These are phyloP conservation scores for Paramecium tetraurelia DNA, from an alignment of 73 alveolate genomes.

Conservation along the genomic window DNA sequence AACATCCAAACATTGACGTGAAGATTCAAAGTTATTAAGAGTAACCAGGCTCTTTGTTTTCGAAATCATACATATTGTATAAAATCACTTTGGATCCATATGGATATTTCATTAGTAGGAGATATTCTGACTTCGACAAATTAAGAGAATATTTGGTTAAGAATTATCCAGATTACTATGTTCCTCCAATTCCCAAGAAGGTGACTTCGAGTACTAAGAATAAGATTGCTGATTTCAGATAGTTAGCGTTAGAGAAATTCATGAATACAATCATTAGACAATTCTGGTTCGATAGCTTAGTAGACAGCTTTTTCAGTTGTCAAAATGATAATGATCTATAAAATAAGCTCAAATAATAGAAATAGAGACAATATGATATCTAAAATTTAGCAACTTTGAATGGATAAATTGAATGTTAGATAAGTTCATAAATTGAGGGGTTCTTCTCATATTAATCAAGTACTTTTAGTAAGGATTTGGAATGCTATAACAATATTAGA, in stretches of 20 bases:
- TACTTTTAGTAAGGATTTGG: neutral
- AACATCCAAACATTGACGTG: slow-evolving; percentile 17
- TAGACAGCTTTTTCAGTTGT: neutral
- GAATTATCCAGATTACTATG: slow-evolving; percentile 25
- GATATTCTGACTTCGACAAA: slow-evolving; percentile 42
- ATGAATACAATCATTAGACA: neutral
- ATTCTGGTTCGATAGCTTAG: slow-evolving; percentile 17
- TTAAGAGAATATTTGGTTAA: slow-evolving; percentile 20
- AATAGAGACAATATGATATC: neutral
- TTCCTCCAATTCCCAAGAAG: slow-evolving; percentile 39
- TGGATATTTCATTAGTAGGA: neutral
- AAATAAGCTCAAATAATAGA: neutral
- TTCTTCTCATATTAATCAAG: neutral
- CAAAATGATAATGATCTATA: slow-evolving; percentile 19
- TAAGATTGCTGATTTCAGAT: neutral
- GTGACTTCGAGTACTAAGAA: neutral
- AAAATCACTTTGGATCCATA: neutral
- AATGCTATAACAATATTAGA: neutral
- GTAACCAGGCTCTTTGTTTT: neutral
- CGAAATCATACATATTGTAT: neutral
- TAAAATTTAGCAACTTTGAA: neutral
- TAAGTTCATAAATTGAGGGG: neutral
- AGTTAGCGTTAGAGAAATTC: neutral
- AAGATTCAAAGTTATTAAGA: neutral
- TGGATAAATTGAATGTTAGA: slow-evolving; percentile 30